Percentiles rank a stretch among this genome's conserved stretches.
These are phyloP conservation scores for Graphilbum sp. DNA, from an alignment of 2,329 filamentous ascomycete genomes.

Conservation along the genomic window DNA sequence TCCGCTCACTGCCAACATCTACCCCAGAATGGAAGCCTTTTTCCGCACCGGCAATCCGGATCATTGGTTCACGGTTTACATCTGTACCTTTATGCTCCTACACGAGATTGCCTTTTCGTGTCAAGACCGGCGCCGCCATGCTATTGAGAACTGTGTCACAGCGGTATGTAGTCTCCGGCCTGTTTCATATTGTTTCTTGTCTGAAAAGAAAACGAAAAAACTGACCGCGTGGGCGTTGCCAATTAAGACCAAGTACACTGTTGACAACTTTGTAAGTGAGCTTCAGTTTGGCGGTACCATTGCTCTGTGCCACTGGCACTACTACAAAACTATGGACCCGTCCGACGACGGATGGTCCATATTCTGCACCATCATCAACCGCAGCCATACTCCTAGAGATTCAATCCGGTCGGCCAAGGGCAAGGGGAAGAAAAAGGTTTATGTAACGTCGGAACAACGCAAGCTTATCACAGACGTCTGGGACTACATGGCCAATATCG, in stretches of 20 bases:
- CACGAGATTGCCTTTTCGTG: constrained; percentile 24
- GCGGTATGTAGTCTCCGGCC: constrained; percentile 1
- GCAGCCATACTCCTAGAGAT: neutral
- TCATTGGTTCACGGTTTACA: constrained; percentile 21
- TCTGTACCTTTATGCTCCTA: constrained; percentile 24
- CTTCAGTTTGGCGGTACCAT: constrained; percentile 29
- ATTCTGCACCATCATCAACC: constrained; percentile 8
- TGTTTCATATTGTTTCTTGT: too few relatives aligned
- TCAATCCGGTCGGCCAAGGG: constrained; percentile 12
- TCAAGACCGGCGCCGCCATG: constrained; percentile 25
- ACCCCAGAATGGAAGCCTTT: constrained; percentile 19
- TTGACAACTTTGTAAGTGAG: constrained; percentile 23
- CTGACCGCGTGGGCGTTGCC: too few relatives aligned
- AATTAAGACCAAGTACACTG: constrained; percentile 20
- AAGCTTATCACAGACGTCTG: constrained; percentile 17
- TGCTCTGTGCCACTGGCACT: constrained; percentile 33
- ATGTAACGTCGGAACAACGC: constrained; percentile 14
- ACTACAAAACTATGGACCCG: constrained; percentile 24
- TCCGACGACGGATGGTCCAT: constrained; percentile 14
- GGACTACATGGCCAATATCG: constrained; percentile 10
- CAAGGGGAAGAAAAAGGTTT: constrained; percentile 12
- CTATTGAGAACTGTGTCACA: constrained; percentile 17
- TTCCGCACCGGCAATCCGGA: constrained; percentile 18
- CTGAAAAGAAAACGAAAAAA: too few relatives aligned
- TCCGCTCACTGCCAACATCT: constrained; percentile 17